Evolutionary conservation across 441 rosid species (phyloP), one percentile per base, ranked within the genome.

Genomic region (Eutrema salsugineum): DNA sequence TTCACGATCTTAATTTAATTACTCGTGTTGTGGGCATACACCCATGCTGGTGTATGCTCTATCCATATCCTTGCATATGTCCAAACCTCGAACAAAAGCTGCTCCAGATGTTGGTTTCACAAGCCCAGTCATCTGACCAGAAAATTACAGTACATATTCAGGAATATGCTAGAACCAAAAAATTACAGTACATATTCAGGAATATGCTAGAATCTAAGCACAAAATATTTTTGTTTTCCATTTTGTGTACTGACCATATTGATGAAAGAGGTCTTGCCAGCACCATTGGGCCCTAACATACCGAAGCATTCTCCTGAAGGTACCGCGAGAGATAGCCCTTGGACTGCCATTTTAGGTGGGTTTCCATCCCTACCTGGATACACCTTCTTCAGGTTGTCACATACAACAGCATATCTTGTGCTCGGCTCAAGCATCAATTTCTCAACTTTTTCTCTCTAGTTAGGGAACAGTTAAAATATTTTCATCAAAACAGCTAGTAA

Each of bases 21-120:
- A 93, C 98, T 93, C 89, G n/a, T 91, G 88, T 71, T 93, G 98
- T 27, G 96, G 98, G 77, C 98, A 93, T 22, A 93, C 97, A 3
- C 98, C 98, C 92, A 93, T 93, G 75, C 85, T 83, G 36, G 90
- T 87, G 67, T 91, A 91, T 64, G 89, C 80, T 76, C 75, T 79
- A 40, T 88, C 89, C 96, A 93, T 93, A 51, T 85, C 65, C 56
- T 83, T 83, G 61, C 42, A 64, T 64, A 93, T 80, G 75, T 91
- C 93, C 19, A 86, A 56, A 71, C 91, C 94, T 77, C 87, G 83
- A 77, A 91, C 86, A 80, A 72, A 83, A 39, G 91, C 94, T 49
- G 88, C 39, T 44, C 98, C 97, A 4, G 93, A 81, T 57, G 90
- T 78, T 72, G 98, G 94, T 66, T 86, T 88, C 40, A 89, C 80